Conservation (phyloP, 176 grass and related monocot species). For the Cenchrus purpureus region DNA sequence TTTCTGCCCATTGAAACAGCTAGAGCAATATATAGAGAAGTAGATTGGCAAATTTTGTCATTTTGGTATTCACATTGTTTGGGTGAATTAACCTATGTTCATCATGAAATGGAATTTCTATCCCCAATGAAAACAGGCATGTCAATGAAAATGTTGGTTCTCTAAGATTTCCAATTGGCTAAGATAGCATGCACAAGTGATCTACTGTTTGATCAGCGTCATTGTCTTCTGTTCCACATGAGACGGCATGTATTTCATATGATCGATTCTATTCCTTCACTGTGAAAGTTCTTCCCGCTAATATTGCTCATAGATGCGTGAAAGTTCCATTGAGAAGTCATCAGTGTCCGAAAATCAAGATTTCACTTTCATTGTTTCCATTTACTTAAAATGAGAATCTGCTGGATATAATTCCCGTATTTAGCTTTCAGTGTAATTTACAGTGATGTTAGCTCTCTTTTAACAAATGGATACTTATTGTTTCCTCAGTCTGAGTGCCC, state of each 20-base stretch:
- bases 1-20: slow-evolving; percentile 31
- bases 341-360: not conserved
- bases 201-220: slow-evolving; percentile 1
- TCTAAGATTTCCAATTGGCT: slow-evolving; percentile 22
- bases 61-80: not conserved
- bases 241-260: not conserved
- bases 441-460: slow-evolving; percentile 39
- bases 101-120: slow-evolving; percentile 15
- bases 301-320: slow-evolving; percentile 10
- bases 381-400: slow-evolving; percentile 23
- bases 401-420: not conserved
- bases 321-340: not conserved
- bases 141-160: not conserved
- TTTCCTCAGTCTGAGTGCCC: slow-evolving; percentile 59
- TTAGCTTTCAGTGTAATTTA: slow-evolving; percentile 36
- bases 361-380: not conserved
- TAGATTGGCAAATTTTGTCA: not conserved
- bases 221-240: not conserved
- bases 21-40: not conserved
- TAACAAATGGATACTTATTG: slow-evolving; percentile 57
- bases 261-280: slow-evolving; percentile 29
- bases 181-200: slow-evolving; percentile 2
- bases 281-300: not conserved
- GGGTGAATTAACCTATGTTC: slow-evolving; percentile 22
- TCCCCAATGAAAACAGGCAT: not conserved